Evolutionary conservation across 495 filamentous ascomycete genomes (phyloP).

Genomic region (Trichoderma asperelloides): DNA sequence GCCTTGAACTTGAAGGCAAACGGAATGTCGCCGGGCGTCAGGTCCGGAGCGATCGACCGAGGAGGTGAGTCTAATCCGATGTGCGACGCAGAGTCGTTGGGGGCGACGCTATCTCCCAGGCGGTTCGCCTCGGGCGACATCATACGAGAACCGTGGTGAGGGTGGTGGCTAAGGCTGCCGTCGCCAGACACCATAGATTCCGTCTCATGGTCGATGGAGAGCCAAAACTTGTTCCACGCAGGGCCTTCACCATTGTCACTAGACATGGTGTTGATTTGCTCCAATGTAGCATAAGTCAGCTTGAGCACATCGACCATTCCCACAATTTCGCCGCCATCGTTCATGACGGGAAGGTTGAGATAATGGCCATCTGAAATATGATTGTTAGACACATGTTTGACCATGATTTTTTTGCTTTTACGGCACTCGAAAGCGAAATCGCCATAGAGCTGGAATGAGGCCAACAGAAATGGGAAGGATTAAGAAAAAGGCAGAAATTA

Average conservation of each 20-base stretch:
- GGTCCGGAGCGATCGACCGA: constrained; percentile 43
- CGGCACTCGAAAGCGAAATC: neutral
- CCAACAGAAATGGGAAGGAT: neutral
- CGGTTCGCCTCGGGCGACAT: constrained; percentile 66
- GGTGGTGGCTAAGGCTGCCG: constrained; percentile 42
- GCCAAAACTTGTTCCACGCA: constrained; percentile 99
- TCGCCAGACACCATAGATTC: constrained; percentile 95
- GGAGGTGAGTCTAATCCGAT: constrained; percentile 69
- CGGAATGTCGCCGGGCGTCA: constrained; percentile 55
- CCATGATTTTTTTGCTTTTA: neutral
- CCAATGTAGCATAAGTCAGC: constrained; percentile 92
- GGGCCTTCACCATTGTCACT: constrained; percentile 85
- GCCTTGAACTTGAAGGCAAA: constrained; percentile 99
- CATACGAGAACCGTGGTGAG: constrained; percentile 42
- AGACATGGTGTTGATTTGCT: constrained; percentile 71
- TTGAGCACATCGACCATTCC: constrained; percentile 99
- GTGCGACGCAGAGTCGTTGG: constrained; percentile 91
- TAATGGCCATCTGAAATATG: constrained; percentile 80
- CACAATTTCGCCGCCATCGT: constrained; percentile 91
- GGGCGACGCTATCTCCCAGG: constrained; percentile 66
- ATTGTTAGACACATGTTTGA: constrained; percentile 9
- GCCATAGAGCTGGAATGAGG: neutral
- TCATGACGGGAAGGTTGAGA: constrained; percentile 96
- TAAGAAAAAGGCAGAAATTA: constrained; percentile 8
- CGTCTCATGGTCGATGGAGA: constrained; percentile 91